Evolutionary conservation across 1,284 basidiomycete species (phyloP).

Genomic region (Marasmius oreades): DNA sequence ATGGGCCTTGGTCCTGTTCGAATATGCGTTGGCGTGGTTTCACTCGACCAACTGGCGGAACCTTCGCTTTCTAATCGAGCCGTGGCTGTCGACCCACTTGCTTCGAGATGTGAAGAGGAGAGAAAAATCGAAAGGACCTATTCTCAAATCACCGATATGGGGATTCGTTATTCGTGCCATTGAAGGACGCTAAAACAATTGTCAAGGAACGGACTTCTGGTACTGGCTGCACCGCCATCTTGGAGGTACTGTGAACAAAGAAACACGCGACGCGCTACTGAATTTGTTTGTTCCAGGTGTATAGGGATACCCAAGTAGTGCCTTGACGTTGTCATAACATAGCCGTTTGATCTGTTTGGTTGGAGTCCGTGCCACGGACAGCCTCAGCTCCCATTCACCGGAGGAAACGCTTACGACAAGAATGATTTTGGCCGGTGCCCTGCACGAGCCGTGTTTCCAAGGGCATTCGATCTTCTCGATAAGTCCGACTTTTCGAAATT

Average conservation of each 20-base stretch:
- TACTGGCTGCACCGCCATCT: conserved; percentile 58
- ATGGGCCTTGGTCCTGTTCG: conserved; percentile 78
- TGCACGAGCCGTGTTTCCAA: conserved; percentile 74
- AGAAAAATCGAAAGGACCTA: conserved; percentile 60
- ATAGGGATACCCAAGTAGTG: conserved; percentile 75
- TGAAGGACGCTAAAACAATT: conserved; percentile 45
- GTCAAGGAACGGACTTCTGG: conserved; percentile 50
- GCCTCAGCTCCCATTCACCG: conserved; percentile 55
- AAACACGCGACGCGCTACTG: conserved; percentile 1
- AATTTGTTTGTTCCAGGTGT: conserved; percentile 44
- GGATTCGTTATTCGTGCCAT: conserved; percentile 48
- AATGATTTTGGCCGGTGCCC: conserved; percentile 90
- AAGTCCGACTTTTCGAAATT: conserved; percentile 6
- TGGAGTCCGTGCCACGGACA: conserved; percentile 70
- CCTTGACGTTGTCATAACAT: conserved; percentile 70
- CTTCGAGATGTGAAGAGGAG: conserved; percentile 47
- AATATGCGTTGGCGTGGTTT: conserved; percentile 59
- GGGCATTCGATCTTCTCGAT: conserved; percentile 68
- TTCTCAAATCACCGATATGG: conserved; percentile 39
- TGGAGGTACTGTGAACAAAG: conserved; percentile 46
- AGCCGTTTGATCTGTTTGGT: conserved; percentile 81
- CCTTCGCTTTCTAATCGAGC: conserved; percentile 47
- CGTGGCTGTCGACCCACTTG: conserved; percentile 60
- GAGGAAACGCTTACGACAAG: conserved; percentile 73
- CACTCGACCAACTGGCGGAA: conserved; percentile 57